Percentiles rank a stretch among this genome's conserved stretches.
Evolutionary conservation across 192 early-diverging fungal genomes (phyloP).

Genomic region (Geosiphon pyriformis): DNA sequence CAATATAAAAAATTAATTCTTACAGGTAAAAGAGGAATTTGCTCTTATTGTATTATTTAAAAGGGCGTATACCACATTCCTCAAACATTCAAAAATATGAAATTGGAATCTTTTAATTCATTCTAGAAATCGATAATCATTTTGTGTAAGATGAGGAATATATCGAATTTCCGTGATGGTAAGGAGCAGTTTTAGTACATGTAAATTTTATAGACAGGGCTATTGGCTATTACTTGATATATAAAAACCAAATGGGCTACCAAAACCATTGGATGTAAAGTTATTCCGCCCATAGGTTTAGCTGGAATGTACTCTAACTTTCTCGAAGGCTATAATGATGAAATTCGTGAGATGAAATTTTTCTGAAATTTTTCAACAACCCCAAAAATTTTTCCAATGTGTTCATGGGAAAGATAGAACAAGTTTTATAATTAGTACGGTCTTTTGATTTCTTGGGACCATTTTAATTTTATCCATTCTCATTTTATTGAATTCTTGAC

Average conservation of each 20-base stretch:
- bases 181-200: neutral
- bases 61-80: too few relatives aligned
- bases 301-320: constrained; percentile 46
- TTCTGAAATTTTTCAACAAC: neutral
- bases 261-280: constrained; percentile 1
- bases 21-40: too few relatives aligned
- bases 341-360: constrained; percentile 28
- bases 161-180: constrained; percentile 21
- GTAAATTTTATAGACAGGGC: constrained; percentile 6
- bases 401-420: constrained; percentile 65
- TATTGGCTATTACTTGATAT: neutral
- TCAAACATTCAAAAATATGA: too few relatives aligned
- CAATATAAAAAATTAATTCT: too few relatives aligned
- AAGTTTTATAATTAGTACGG: constrained; percentile 43
- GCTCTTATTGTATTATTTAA: too few relatives aligned
- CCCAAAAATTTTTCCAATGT: constrained; percentile 48
- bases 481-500: neutral
- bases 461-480: neutral
- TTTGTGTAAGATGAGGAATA: neutral
- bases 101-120: too few relatives aligned
- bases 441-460: neutral
- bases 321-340: constrained; percentile 41
- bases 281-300: constrained; percentile 41
- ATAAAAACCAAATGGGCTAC: constrained; percentile 15
- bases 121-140: too few relatives aligned